Base-by-base conservation (phyloP, 257 asterid species). In the Plantago elongata region DNA sequence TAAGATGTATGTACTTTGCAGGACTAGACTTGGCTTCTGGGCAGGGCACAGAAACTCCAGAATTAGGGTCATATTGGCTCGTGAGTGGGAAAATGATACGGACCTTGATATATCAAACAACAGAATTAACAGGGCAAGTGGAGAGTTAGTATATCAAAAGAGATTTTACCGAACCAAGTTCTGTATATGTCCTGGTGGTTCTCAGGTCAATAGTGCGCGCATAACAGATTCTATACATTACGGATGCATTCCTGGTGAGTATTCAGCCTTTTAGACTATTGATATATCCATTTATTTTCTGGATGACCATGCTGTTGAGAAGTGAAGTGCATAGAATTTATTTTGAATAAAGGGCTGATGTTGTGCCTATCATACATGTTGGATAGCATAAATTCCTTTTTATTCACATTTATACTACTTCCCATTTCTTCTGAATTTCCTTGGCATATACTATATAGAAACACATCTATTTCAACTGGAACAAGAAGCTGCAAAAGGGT, bases 131-230 rank as follows among this genome's bases (percentile, higher is more conserved):
- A 82, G 99, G 80, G 96, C 96, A 57, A 76, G 79, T n/a, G 99
- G 99, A 60, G 90, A 74, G 74, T 85, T 89, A 8, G 76, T 79
- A 66, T 93, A 93, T 72, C 99, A 93, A 61, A 89, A 82, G 90
- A 83, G 88, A 61, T 93, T 93, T 77, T 93, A 93, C 79, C 79
- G 77, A 71, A 83, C 85, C 34, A 93, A 93, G 72, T 93, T 87
- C 83, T 93, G 99, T 79, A 83, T 93, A 67, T 93, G 99, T 78
- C 99, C 99, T 14, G 97, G 99, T 72, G 99, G 97, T 74, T 93
- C 99, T 70, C 99, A 93, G 81, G 99, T 93, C 77, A 93, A 93
- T 71, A 93, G 99, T 72, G 99, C 97, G 65, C 96, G 99, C 59
- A 81, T 93, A 72, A 74, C 99, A 67, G 99, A 93, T 78, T 89